Conservation (phyloP, 176 grass and related monocot genomes). For the Zoysia japonica region DNA sequence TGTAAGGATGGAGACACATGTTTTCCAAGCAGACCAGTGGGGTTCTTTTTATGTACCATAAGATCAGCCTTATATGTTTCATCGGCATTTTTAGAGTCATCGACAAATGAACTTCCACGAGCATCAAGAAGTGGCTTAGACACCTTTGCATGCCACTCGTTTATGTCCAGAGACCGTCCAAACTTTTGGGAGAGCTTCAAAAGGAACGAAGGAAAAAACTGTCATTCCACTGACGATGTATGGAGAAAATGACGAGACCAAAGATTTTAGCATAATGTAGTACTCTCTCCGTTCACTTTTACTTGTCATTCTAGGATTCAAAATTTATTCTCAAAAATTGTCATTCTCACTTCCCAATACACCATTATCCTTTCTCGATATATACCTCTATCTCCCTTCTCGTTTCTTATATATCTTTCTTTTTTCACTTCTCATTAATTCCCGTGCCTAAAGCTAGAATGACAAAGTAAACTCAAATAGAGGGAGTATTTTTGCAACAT, state of each 20-base stretch:
- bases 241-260: not conserved
- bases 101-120: slow-evolving; percentile 34
- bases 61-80: slow-evolving; percentile 21
- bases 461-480: too few relatives aligned
- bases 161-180: slow-evolving; percentile 17
- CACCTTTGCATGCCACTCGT: slow-evolving; percentile 39
- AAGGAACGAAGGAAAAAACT: slow-evolving; percentile 27
- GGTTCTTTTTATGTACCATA: slow-evolving; percentile 33
- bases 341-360: too few relatives aligned
- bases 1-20: too few relatives aligned
- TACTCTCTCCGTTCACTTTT: too few relatives aligned
- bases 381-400: too few relatives aligned
- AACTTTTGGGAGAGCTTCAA: slow-evolving; percentile 26
- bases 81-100: slow-evolving; percentile 32
- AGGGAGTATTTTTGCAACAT: slow-evolving; percentile 10
- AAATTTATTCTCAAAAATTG: too few relatives aligned
- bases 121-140: slow-evolving; percentile 28
- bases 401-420: too few relatives aligned
- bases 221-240: slow-evolving; percentile 25
- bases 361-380: too few relatives aligned
- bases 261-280: not conserved
- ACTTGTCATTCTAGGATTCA: too few relatives aligned
- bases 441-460: too few relatives aligned
- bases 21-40: not conserved
- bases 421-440: too few relatives aligned